These are phyloP conservation scores for Helotiales sp. DNA, from an alignment of 2,329 filamentous ascomycete species.

Conservation along the genomic window DNA sequence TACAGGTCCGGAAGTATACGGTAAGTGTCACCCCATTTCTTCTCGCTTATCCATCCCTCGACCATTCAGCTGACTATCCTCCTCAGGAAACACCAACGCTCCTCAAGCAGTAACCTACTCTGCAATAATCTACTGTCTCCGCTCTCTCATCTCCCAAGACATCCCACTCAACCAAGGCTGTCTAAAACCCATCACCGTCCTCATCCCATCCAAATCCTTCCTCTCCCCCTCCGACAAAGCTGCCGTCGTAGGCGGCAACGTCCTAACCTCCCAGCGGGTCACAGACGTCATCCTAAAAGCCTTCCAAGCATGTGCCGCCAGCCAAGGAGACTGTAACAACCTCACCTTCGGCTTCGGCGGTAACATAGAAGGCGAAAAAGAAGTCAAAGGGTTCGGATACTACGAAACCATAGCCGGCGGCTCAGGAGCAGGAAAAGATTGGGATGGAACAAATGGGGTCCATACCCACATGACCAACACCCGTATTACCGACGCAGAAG, in stretches of 20 bases:
- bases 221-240: slow-evolving; percentile 74
- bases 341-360: slow-evolving; percentile 82
- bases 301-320: slow-evolving; percentile 76
- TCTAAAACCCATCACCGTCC: slow-evolving; percentile 72
- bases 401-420: slow-evolving; percentile 85
- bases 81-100: slow-evolving; percentile 74
- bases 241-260: slow-evolving; percentile 82
- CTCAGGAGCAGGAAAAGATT: slow-evolving; percentile 68
- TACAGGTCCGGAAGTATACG: slow-evolving; percentile 78
- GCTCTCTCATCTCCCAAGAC: slow-evolving; percentile 76
- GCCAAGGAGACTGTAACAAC: slow-evolving; percentile 81
- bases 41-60: slow-evolving; percentile 2
- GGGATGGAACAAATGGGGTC: slow-evolving; percentile 63
- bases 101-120: slow-evolving; percentile 80
- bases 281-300: slow-evolving; percentile 82
- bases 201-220: slow-evolving; percentile 70
- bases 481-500: slow-evolving; percentile 76
- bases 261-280: slow-evolving; percentile 76
- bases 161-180: slow-evolving; percentile 89
- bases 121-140: slow-evolving; percentile 83
- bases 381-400: slow-evolving; percentile 79
- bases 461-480: slow-evolving; percentile 86
- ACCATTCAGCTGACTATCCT: too few species aligned
- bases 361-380: slow-evolving; percentile 55
- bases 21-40: slow-evolving; percentile 36